phyloP scores from a whole-genome alignment of 176 grass and related monocot species.

The Coix lacrymajobi region DNA sequence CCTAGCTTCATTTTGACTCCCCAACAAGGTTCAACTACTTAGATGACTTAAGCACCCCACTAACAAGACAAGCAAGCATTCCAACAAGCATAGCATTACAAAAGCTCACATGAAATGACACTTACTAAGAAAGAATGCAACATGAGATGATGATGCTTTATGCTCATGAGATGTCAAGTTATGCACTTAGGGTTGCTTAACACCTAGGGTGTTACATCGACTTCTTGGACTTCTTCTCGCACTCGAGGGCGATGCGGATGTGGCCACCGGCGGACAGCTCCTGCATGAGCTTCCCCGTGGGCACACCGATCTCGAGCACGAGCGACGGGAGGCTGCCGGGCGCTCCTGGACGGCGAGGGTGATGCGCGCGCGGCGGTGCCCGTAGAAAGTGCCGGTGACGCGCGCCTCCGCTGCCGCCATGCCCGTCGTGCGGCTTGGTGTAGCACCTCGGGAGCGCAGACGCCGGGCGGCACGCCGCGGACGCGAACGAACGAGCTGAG shows the following conservation, averaged over 20 bases:
- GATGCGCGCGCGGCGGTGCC: slow-evolving; percentile 57
- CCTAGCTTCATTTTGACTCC: too few relatives aligned
- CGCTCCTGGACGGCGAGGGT: slow-evolving; percentile 66
- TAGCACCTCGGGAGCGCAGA: slow-evolving; percentile 36
- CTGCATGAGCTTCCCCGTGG: slow-evolving; percentile 76
- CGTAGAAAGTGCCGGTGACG: slow-evolving; percentile 64
- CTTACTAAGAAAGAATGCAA: too few relatives aligned
- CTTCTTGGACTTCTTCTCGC: slow-evolving; percentile 63
- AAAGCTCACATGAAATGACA: too few relatives aligned
- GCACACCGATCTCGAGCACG: slow-evolving; percentile 67
- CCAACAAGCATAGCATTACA: too few relatives aligned
- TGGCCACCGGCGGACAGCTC: slow-evolving; percentile 54
- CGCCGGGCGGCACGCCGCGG: slow-evolving; percentile 55
- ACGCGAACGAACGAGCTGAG: too few relatives aligned
- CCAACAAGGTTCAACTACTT: too few relatives aligned
- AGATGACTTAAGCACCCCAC: too few relatives aligned
- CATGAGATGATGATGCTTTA: too few relatives aligned
- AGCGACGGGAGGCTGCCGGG: slow-evolving; percentile 62
- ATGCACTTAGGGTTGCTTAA: too few relatives aligned
- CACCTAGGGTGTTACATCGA: too few relatives aligned
- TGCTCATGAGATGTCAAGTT: too few relatives aligned
- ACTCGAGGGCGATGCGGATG: slow-evolving; percentile 69
- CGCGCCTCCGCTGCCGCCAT: neutral
- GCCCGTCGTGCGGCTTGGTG: slow-evolving; percentile 33
- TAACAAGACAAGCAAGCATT: too few relatives aligned